These are phyloP conservation scores for Tolypocladium inflatum DNA, from an alignment of 2,329 filamentous ascomycete genomes.

Conservation along the genomic window DNA sequence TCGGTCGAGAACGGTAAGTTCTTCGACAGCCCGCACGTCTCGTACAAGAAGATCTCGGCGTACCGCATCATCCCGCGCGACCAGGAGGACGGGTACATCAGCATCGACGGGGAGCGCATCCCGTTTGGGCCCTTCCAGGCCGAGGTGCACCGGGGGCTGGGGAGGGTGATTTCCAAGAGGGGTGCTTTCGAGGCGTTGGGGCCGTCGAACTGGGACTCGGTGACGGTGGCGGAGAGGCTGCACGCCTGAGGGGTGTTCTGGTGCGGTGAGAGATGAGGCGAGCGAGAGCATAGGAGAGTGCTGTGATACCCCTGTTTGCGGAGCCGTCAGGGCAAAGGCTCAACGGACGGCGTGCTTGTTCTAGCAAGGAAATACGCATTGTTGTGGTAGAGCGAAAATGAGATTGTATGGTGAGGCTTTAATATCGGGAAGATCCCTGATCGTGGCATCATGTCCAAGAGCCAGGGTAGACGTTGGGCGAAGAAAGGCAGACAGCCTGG, in stretches of 20 bases:
- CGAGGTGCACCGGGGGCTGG: constrained; percentile 75
- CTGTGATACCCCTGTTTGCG: constrained; percentile 13
- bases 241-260: constrained; percentile 9
- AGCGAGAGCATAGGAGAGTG: neutral
- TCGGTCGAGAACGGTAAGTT: constrained; percentile 64
- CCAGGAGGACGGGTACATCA: constrained; percentile 71
- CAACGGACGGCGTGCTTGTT: neutral
- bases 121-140: constrained; percentile 87
- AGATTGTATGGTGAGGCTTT: too few relatives aligned
- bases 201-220: constrained; percentile 39
- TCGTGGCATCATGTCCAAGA: too few relatives aligned
- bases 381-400: neutral
- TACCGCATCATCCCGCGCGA: constrained; percentile 75
- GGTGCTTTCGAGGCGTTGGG: constrained; percentile 61
- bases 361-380: too few relatives aligned
- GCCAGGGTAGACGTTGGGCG: too few relatives aligned
- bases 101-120: constrained; percentile 83
- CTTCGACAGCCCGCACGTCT: constrained; percentile 70
- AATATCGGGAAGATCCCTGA: too few relatives aligned
- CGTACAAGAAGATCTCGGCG: constrained; percentile 77
- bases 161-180: constrained; percentile 71
- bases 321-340: neutral
- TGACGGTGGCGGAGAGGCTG: constrained; percentile 18
- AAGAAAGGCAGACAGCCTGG: neutral
- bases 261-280: neutral